Percentiles rank a stretch among this genome's conserved stretches.
These are phyloP conservation scores for Daldinia bambusicola DNA, from an alignment of 495 filamentous ascomycete species.

Conservation along the genomic window DNA sequence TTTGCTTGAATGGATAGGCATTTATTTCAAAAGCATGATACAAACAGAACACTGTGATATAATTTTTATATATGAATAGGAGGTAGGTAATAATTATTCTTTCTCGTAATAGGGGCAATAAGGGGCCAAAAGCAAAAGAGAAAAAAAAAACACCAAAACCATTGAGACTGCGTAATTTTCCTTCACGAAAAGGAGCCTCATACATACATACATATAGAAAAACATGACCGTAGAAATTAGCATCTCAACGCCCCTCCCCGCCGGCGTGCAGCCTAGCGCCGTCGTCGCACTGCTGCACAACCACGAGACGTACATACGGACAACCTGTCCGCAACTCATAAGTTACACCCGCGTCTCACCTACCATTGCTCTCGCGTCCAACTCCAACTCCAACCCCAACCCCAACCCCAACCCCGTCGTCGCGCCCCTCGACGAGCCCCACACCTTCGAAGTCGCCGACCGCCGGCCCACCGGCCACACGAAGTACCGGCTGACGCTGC, in stretches of 20 bases:
- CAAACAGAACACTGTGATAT: neutral
- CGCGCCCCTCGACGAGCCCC: slow-evolving; percentile 23
- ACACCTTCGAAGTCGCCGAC: slow-evolving; percentile 40
- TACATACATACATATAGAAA: too few relatives aligned
- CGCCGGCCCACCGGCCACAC: slow-evolving; percentile 54
- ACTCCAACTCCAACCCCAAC: neutral
- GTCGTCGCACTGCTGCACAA: slow-evolving; percentile 70
- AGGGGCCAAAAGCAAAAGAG: neutral
- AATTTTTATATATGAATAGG: neutral
- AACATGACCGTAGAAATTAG: slow-evolving; percentile 29
- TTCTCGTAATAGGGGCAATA: neutral
- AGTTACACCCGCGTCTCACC: neutral
- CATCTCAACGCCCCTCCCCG: slow-evolving; percentile 66
- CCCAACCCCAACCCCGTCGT: slow-evolving; percentile 28
- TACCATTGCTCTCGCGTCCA: neutral
- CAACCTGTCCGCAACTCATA: slow-evolving; percentile 29
- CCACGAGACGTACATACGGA: slow-evolving; percentile 56
- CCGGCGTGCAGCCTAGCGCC: slow-evolving; percentile 60
- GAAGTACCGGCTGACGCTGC: slow-evolving; percentile 53
- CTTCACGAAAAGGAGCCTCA: neutral
- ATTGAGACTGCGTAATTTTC: neutral
- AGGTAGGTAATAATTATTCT: neutral
- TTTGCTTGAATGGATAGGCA: neutral
- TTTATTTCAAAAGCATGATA: neutral
- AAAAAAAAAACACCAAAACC: neutral